Evolutionary conservation across 1,284 basidiomycete genomes (phyloP), one percentile per base, ranked within the genome.

Genomic region (Volvariella surrecta): DNA sequence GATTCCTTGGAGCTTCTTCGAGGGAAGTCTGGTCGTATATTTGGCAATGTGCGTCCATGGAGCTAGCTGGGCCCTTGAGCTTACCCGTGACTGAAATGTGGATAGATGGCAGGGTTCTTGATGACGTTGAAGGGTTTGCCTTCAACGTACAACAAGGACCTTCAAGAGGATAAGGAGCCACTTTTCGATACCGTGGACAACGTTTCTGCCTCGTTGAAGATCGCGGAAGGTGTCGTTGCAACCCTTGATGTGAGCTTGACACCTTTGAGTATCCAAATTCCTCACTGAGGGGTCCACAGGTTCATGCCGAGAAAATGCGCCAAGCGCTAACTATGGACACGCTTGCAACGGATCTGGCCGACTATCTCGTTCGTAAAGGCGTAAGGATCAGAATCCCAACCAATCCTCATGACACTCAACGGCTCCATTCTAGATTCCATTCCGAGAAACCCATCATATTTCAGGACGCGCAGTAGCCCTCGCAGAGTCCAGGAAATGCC

Each of bases 141-240:
- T 8, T 96, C 95, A 20, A 98, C 95, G 7, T 99, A 99, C 70
- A 98, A 99, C 74, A 99, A 99, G 66, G 95, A 99, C 64, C 69
- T 99, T 47, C 95, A 99, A 64, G 96, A 99, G 64, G 93, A 96
- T 65, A 98, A 99, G 66, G 95, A 99, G 61, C 94, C 95, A 0
- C 67, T 99, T 44, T 99, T 98, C 54, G 95, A 99, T 59, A 74
- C 86, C 6, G 89, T 95, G 28, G 91, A 96, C 59, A 97, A 89
- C 24, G 68, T 96, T 32, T 79, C 82, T n/a, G 86, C 90, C 32
- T 93, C 85, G 37, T 75, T 98, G 55, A 81, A 86, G 58, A 98
- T 99, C 52, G 82, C 94, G 2, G 91, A 96, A 57, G 95, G 95
- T 22, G 95, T 97, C 32, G 74, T 99, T 52, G 83, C 89, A 19